These are phyloP conservation scores for Carallia brachiata DNA, from an alignment of 345 rosid species.

Conservation along the genomic window DNA sequence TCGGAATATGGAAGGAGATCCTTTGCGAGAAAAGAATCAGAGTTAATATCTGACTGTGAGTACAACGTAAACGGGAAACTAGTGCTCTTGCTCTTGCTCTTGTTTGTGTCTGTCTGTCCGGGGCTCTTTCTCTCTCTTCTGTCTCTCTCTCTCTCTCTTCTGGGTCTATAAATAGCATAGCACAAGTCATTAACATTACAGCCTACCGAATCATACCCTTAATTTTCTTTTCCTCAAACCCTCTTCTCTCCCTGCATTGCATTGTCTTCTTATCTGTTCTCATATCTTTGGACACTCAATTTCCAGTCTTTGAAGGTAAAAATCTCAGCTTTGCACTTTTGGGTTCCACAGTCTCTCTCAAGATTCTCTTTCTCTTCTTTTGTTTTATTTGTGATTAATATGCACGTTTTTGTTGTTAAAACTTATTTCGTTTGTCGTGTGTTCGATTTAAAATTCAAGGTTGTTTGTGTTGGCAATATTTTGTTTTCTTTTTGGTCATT, in stretches of 20 bases:
- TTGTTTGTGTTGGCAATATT: slow-evolving; percentile 1
- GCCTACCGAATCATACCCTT: neutral
- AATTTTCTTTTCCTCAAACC: neutral
- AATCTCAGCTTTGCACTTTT: neutral
- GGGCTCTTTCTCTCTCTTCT: neutral
- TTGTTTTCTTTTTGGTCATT: neutral
- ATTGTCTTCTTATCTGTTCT: neutral
- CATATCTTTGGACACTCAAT: neutral
- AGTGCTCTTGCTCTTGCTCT: neutral
- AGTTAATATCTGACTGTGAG: too few species aligned
- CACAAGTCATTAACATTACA: neutral
- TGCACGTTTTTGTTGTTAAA: neutral
- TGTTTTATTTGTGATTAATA: neutral
- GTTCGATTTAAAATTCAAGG: slow-evolving; percentile 4
- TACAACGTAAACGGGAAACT: neutral
- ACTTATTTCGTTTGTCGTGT: neutral
- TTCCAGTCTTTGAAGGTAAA: slow-evolving; percentile 18
- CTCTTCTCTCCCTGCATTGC: neutral
- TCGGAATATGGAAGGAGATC: too few species aligned
- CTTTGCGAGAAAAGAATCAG: too few species aligned
- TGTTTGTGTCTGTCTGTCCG: too few species aligned
- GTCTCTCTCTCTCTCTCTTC: neutral
- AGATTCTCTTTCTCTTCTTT: neutral
- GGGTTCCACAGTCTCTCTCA: neutral
- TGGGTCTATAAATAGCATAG: slow-evolving; percentile 3